Evolutionary conservation across 495 filamentous ascomycete genomes (phyloP), one percentile per base, ranked within the genome.

Genomic region (Halenospora varia): DNA sequence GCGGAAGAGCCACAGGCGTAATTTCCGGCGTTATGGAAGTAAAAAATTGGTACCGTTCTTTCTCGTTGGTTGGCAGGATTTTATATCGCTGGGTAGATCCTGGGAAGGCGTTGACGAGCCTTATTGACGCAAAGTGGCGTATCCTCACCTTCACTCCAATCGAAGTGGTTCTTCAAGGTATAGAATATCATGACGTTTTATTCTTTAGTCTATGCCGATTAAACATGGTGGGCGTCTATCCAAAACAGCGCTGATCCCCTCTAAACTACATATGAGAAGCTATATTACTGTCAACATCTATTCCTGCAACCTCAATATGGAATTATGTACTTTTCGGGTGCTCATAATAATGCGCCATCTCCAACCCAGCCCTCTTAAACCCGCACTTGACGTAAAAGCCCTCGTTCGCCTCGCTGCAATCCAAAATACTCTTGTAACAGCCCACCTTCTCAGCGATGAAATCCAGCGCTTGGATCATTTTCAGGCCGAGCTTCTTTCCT

Each of bases 251-350:
- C 13, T 13, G 4, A 35, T 35, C 29, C 29, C 29, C 13, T 6
- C 29, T 6, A 35, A 35, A 35, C 48, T 59, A 63, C 52, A 63
- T 52, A 51, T 55, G 55, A 26, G 47, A 56, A 19, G 46, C 61
- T 63, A 63, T 63, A 8, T 45, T 60, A 60, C 61, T 59, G 61
- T 63, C 61, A 63, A 63, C 60, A 18, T n/a, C 29, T 26, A 13
- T n/a, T 13, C 56, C 48, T 29, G 10, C 22, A 17, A 10, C 8
- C 13, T 25, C 47, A 23, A 24, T 18, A 13, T 55, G 51, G 17
- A 40, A 54, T 18, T 25, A 25, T 56, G 53, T 60, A 59, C 57
- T 58, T 35, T 53, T 53, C 47, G 56, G 52, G 11, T 60, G 53
- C 66, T 35, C 13, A 35, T 35, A 35, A 35, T 35, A 35, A 35